phyloP scores from a whole-genome alignment of 75 land plant genomes.

The Cryptomeria japonica region DNA sequence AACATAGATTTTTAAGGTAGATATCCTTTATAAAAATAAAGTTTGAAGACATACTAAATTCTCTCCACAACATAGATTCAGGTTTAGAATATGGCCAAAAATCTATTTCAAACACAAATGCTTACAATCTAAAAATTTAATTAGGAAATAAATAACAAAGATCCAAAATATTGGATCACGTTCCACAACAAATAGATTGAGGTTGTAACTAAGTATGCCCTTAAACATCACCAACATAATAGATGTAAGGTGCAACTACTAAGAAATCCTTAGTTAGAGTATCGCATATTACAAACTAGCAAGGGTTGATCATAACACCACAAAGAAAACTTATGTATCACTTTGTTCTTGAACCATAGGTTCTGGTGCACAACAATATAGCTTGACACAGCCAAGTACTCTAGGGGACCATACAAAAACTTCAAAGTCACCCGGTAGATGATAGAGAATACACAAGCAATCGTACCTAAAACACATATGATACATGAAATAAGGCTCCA shows the following conservation, averaged over 20 bases:
- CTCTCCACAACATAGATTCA: not conserved
- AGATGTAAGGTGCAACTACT: no score
- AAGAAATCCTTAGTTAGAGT: no score
- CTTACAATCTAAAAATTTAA: no score
- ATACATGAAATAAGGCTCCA: not conserved
- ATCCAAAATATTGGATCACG: not conserved
- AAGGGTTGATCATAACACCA: no score
- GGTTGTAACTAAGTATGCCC: not conserved
- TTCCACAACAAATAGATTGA: not conserved
- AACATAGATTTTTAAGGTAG: no score
- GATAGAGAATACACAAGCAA: not conserved
- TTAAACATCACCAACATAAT: no score
- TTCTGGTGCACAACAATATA: not conserved
- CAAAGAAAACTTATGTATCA: not conserved
- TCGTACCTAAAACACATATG: not conserved
- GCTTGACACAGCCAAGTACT: not conserved
- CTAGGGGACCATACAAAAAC: not conserved
- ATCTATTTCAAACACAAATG: no score
- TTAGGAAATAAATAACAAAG: not conserved
- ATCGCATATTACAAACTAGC: no score
- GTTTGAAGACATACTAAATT: not conserved
- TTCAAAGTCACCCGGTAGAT: not conserved
- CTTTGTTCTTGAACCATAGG: not conserved
- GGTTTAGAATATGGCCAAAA: no score
- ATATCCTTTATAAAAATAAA: not conserved